Evolutionary conservation across 2,329 filamentous ascomycete species (phyloP), one percentile per base, ranked within the genome.

Genomic region (Aaosphaeria pasadenensis): DNA sequence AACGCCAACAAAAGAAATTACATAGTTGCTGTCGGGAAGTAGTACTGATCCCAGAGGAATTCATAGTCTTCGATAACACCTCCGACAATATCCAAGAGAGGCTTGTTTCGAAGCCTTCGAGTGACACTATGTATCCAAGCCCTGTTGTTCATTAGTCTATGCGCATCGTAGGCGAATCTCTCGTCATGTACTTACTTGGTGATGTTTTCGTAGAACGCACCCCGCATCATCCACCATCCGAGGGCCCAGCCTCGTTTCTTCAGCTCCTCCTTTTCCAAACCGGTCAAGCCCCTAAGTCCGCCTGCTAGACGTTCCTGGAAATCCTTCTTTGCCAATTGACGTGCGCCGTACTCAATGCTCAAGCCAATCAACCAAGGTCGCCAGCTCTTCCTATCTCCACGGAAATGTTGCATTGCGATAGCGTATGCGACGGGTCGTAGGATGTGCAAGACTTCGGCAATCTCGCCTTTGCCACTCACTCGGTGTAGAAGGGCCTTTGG

Each of bases 1-100:
- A 40, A 40, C 24, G 35, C 56, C 40, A 53, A 48, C 48, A 49
- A 44, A 45, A 54, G 13, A 9, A 41, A 42, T 57, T 63, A 82
- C 52, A 81, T 57, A 5, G 82, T 86, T 29, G 82, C 78, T 1
- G 83, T 86, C 13, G 83, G 79, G 71, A 97, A 99, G 72, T 97
- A 95, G 71, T 96, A 97, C 61, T 95, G 91, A 72, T 96, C 91
- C 94, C 94, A 99, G 31, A 99, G 77, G 69, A 95, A 97, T 71
- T 96, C 89, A 67, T 99, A 99, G 69, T 99, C 94, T 67, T 96
- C 91, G 54, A 97, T 72, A 41, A 99, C 87, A 48, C 88, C 89
- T 6, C 86, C 88, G 28, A 96, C 78, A 66, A 99, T 82, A 56
- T 88, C 85, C 42, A 95, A 82, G 70, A 96, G 78, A 45, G 88